Conservation (phyloP, 305 asterid species). For the Fraxinus paxiana region DNA sequence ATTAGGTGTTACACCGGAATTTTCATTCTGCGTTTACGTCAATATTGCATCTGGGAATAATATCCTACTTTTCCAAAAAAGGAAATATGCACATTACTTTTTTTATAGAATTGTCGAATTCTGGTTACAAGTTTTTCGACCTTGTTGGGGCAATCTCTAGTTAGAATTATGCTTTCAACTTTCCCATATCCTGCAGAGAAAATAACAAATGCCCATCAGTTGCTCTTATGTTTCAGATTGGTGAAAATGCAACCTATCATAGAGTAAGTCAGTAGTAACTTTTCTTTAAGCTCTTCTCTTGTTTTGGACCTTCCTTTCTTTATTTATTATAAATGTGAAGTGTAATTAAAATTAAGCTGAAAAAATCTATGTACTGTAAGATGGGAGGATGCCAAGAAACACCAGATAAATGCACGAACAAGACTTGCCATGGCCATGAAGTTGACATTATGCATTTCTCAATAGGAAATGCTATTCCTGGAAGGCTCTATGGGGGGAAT, state of each 20-base stretch:
- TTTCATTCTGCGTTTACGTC: background rate
- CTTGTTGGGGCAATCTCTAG: background rate
- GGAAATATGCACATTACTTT: background rate
- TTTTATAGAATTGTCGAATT: background rate
- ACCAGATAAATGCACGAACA: conserved; percentile 51
- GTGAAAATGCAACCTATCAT: conserved; percentile 60
- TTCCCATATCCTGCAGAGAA: conserved; percentile 37
- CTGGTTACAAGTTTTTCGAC: background rate
- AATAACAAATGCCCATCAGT: conserved; percentile 48
- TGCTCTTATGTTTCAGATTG: conserved; percentile 62
- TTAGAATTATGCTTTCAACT: background rate
- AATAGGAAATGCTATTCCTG: conserved; percentile 62
- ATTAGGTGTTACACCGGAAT: background rate
- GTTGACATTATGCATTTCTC: conserved; percentile 73
- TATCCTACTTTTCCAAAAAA: background rate
- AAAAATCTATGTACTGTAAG: conserved; percentile 27
- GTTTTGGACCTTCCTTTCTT: background rate
- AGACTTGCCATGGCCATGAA: conserved; percentile 60
- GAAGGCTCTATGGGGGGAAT: conserved; percentile 59
- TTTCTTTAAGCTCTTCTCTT: background rate
- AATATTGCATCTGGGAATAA: background rate
- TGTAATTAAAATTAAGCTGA: conserved; percentile 14
- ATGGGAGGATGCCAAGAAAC: conserved; percentile 65
- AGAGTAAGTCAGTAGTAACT: conserved; percentile 39
- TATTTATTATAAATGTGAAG: background rate